Conservation (phyloP, 1,139 yeast genomes). For the Yamadazyma epiphylla region DNA sequence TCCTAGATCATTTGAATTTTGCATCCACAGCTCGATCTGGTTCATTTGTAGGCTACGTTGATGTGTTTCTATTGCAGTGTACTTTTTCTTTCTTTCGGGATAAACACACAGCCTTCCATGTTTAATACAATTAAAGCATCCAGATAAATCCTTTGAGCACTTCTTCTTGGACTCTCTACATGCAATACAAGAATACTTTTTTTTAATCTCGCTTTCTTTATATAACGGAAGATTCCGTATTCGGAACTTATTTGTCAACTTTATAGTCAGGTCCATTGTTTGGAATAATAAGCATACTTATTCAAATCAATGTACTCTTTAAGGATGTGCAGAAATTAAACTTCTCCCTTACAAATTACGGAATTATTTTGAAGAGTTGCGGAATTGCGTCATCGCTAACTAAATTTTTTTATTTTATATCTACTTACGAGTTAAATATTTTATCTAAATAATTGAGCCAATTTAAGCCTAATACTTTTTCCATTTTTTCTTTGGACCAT, state of each 20-base stretch:
- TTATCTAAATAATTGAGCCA: slow-evolving; percentile 11
- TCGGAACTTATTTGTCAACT: slow-evolving; percentile 6
- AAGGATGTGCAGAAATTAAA: no score
- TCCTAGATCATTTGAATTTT: slow-evolving; percentile 27
- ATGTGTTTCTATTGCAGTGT: no score
- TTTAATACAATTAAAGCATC: slow-evolving; percentile 40
- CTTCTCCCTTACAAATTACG: no score
- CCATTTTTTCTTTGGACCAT: slow-evolving; percentile 10
- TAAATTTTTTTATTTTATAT: no score
- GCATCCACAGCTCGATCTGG: no score
- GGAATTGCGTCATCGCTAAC: no score
- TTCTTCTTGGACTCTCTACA: slow-evolving; percentile 43
- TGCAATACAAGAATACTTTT: slow-evolving; percentile 8
- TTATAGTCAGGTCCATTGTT: no score
- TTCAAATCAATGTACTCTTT: background rate
- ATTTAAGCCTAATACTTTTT: slow-evolving; percentile 11
- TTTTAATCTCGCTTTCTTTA: slow-evolving; percentile 2
- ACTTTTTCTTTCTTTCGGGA: slow-evolving; percentile 7
- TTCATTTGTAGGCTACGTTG: no score
- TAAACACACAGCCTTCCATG: slow-evolving; percentile 39
- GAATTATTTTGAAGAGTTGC: no score
- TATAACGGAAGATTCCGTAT: slow-evolving; percentile 3
- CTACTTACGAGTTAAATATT: slow-evolving; percentile 5
- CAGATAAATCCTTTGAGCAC: slow-evolving; percentile 43
- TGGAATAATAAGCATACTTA: background rate